phyloP scores from a whole-genome alignment of 2,329 filamentous ascomycete genomes.

The Penicillium sp. region DNA sequence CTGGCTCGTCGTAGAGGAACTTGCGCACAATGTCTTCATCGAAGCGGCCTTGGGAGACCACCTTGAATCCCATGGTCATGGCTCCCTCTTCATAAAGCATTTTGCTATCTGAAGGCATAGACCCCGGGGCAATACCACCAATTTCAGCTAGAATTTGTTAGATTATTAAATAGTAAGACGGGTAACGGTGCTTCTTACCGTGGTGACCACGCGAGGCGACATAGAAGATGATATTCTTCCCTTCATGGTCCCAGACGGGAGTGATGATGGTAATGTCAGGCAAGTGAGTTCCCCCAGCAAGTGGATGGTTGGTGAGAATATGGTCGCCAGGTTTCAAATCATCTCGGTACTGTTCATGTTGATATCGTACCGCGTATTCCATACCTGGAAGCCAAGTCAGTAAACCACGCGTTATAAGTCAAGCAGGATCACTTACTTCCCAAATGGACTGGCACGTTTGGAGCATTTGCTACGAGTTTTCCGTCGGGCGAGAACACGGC shows the following conservation, averaged over 20 bases:
- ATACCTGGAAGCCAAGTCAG: conserved; percentile 42
- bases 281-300: conserved; percentile 76
- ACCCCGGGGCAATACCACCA: conserved; percentile 55
- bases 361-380: conserved; percentile 72
- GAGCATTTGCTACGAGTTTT: conserved; percentile 64
- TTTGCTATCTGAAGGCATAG: conserved; percentile 58
- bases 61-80: conserved; percentile 59
- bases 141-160: neutral
- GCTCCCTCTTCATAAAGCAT: conserved; percentile 49
- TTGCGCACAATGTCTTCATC: conserved; percentile 69
- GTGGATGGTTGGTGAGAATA: conserved; percentile 67
- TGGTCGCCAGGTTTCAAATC: conserved; percentile 73
- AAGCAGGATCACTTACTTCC: conserved; percentile 48
- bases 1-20: conserved; percentile 66
- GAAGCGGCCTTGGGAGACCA: conserved; percentile 70
- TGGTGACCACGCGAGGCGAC: conserved; percentile 74
- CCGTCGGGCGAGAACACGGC: conserved; percentile 72
- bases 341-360: conserved; percentile 70
- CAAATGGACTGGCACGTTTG: conserved; percentile 73
- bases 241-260: conserved; percentile 68
- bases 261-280: conserved; percentile 76
- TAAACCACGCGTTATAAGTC: too few species aligned
- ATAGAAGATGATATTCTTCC: conserved; percentile 70
- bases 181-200: conserved; percentile 9
- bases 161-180: neutral